Conservation (phyloP, 495 filamentous ascomycete species). For the Tuber magnatum region DNA sequence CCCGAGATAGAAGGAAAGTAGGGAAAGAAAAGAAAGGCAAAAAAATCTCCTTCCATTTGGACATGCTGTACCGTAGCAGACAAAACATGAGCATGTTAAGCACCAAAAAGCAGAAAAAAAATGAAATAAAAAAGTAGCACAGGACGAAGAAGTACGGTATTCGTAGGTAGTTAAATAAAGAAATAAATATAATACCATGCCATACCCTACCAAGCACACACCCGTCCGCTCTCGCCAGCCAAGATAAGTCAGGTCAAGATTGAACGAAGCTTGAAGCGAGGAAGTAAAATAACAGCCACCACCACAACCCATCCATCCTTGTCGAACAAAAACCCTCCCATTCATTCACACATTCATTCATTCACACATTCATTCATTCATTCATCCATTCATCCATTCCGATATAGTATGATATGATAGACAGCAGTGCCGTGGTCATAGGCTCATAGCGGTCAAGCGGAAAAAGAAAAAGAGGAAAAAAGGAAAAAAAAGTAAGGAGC, state of each 20-base stretch:
- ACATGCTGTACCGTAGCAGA: background rate
- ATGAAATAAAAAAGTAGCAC: background rate
- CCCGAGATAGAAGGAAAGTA: slow-evolving; percentile 7
- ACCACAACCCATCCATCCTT: background rate
- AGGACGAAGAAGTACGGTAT: background rate
- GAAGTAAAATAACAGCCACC: background rate
- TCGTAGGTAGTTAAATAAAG: no score
- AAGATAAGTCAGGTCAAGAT: background rate
- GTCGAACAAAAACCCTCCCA: background rate
- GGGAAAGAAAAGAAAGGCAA: slow-evolving; percentile 1
- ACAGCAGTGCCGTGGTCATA: background rate
- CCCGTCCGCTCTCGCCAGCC: background rate
- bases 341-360: background rate
- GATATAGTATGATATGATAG: background rate
- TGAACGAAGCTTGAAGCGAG: background rate
- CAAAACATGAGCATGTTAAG: background rate
- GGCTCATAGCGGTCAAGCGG: background rate
- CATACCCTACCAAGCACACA: background rate
- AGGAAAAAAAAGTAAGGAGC: slow-evolving; percentile 13
- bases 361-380: background rate
- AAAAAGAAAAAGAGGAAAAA: slow-evolving; percentile 13
- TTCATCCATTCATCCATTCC: background rate
- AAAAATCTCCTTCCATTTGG: slow-evolving; percentile 4
- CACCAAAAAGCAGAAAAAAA: background rate
- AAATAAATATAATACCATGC: background rate